Base-by-base conservation (phyloP, 352 stramenopile genomes). In the Pythium myriotylum region DNA sequence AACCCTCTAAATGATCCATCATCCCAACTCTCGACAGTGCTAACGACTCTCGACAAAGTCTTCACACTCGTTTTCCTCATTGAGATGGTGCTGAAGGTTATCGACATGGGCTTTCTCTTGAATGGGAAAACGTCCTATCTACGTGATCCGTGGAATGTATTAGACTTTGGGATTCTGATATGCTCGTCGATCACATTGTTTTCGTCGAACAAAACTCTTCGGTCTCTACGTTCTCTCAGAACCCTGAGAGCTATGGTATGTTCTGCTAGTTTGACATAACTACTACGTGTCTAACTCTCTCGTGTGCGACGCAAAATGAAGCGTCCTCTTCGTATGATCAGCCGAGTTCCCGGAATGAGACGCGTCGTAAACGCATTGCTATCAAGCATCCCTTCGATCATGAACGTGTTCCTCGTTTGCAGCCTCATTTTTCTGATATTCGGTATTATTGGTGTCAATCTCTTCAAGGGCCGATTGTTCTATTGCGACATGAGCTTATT, bases 391-490 rank as follows among this genome's bases (percentile, higher is more conserved):
- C 86, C 84, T 12, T 75, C 67, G 47, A 86, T 95, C 43, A 65
- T 91, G 50, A 94, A 95, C 57, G 74, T 95, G 0, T 73, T 83
- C 14, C 62, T 94, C 40, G 76, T 98, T 1, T 95, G 86, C 54
- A 89, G 89, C 17, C 82, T 97, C 27, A 97, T 97, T 60, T 84
- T 86, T 52, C 89, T 97, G 37, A 85, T 97, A 54, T 92, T 91
- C 56, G 88, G 94, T 1, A 91, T 86, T 58, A 65, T 82, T 14
- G 70, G 68, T 16, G 68, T 77, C 17, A 77, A 85, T 26, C 83
- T 96, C 41, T 91, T 97, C 64, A 97, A 96, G 61, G 92, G 88
- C n/a, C 69, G 75, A 24, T 67, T 96, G 62, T 78, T 81, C 59
- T 75, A 81, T 26, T 97, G 89, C 68, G 62, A 79, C 46, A 76